Evolutionary conservation across 345 rosid genomes (phyloP).

Genomic region (Eucalyptus coolabah): DNA sequence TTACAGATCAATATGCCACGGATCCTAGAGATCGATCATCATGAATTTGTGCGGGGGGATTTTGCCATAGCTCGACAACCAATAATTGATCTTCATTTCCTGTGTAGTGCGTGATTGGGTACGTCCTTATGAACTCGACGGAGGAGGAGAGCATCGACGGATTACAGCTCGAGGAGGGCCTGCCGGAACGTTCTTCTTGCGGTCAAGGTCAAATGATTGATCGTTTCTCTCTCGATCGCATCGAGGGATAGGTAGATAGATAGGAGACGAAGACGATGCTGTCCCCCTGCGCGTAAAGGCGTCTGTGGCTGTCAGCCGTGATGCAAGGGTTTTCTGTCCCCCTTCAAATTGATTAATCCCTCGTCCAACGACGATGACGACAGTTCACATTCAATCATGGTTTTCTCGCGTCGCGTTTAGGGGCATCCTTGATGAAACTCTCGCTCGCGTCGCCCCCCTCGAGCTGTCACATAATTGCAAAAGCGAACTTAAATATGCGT

Average conservation of each 20-base stretch:
- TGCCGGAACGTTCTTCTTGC: neutral
- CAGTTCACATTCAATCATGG: neutral
- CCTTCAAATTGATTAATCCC: neutral
- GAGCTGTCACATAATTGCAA: neutral
- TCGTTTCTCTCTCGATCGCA: neutral
- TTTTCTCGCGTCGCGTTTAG: neutral
- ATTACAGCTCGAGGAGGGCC: neutral
- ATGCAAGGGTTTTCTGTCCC: neutral
- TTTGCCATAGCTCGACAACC: neutral
- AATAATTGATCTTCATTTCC: neutral
- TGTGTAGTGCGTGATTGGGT: neutral
- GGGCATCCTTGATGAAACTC: neutral
- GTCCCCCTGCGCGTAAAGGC: neutral
- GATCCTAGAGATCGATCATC: neutral
- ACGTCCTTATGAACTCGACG: neutral
- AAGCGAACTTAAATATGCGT: neutral
- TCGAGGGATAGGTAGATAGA: neutral
- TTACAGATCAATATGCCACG: neutral
- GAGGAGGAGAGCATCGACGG: neutral
- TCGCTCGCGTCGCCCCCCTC: neutral
- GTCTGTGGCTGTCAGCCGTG: neutral
- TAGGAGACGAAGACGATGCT: neutral
- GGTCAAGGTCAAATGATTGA: neutral
- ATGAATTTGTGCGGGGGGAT: neutral
- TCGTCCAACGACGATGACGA: neutral